phyloP scores from a whole-genome alignment of 139 green algal genomes.

The Eudorina sp. region DNA sequence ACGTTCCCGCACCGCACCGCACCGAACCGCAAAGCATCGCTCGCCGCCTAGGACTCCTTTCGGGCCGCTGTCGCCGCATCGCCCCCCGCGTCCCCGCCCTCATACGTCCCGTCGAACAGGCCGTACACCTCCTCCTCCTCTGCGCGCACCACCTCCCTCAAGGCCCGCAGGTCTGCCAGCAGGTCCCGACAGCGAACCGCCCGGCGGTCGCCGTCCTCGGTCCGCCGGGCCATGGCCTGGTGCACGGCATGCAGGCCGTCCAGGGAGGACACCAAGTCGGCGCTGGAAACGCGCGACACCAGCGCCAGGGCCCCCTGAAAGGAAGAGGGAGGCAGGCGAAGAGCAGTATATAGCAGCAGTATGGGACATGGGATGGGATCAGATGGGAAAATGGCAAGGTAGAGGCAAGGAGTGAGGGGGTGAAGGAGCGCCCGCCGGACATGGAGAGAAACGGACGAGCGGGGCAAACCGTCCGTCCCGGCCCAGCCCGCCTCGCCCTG shows the following conservation, averaged over 20 bases:
- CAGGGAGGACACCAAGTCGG: not conserved
- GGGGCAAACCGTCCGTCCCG: too few relatives aligned
- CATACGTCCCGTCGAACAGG: not conserved
- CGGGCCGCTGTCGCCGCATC: not conserved
- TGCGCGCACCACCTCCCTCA: not conserved
- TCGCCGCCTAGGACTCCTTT: too few relatives aligned
- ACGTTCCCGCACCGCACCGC: too few relatives aligned
- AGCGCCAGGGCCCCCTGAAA: slow-evolving; percentile 3
- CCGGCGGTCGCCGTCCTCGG: slow-evolving; percentile 11
- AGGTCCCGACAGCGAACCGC: not conserved
- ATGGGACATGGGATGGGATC: not conserved
- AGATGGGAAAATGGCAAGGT: too few relatives aligned
- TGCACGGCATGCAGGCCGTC: slow-evolving; percentile 32
- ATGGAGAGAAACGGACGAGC: too few relatives aligned
- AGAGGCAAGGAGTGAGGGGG: not conserved
- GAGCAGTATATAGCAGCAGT: too few relatives aligned
- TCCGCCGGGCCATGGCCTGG: slow-evolving; percentile 38
- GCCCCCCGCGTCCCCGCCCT: not conserved
- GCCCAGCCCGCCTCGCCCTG: too few relatives aligned
- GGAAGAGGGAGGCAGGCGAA: too few relatives aligned
- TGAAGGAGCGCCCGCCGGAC: too few relatives aligned
- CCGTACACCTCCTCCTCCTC: slow-evolving; percentile 7
- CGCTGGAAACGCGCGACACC: not conserved
- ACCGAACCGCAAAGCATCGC: too few relatives aligned
- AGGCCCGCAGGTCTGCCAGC: slow-evolving; percentile 20